These are phyloP conservation scores for Leccinum barrowsii DNA, from an alignment of 768 basidiomycete genomes.

Conservation along the genomic window DNA sequence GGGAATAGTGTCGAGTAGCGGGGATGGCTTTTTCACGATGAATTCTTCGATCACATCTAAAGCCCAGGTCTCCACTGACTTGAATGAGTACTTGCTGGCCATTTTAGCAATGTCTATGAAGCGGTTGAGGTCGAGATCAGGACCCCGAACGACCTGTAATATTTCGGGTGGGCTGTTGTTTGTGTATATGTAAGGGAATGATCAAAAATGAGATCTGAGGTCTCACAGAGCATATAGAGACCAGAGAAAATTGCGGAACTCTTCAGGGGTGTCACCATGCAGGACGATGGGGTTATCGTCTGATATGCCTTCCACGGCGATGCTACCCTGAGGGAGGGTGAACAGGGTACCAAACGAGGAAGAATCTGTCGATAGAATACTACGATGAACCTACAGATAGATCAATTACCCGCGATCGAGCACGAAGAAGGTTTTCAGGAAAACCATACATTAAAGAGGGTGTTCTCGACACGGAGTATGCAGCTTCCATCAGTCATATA, in stretches of 20 bases:
- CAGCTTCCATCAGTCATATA: conserved; percentile 71
- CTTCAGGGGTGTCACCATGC: conserved; percentile 55
- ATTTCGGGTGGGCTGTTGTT: conserved; percentile 59
- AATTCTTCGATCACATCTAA: conserved; percentile 70
- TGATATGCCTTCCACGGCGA: conserved; percentile 51
- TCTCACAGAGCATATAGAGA: conserved; percentile 72
- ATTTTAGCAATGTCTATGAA: conserved; percentile 63
- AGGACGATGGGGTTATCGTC: conserved; percentile 66
- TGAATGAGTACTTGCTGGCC: conserved; percentile 74
- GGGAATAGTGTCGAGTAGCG: conserved; percentile 44
- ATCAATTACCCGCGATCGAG: conserved; percentile 2
- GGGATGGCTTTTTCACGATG: conserved; percentile 55
- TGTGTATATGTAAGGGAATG: neutral
- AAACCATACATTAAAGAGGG: conserved; percentile 61
- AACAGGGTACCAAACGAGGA: conserved; percentile 69
- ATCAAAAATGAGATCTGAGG: neutral
- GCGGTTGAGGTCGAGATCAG: conserved; percentile 47
- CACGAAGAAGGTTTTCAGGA: neutral
- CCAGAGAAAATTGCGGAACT: conserved; percentile 75
- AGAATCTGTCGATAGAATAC: conserved; percentile 57
- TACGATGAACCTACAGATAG: conserved; percentile 49
- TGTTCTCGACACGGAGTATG: conserved; percentile 57
- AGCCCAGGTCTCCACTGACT: conserved; percentile 70
- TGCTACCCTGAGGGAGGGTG: conserved; percentile 56
- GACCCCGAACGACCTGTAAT: conserved; percentile 39